These are phyloP conservation scores for Domatiomyces catenatus DNA, from an alignment of 2,329 filamentous ascomycete species.

Conservation along the genomic window DNA sequence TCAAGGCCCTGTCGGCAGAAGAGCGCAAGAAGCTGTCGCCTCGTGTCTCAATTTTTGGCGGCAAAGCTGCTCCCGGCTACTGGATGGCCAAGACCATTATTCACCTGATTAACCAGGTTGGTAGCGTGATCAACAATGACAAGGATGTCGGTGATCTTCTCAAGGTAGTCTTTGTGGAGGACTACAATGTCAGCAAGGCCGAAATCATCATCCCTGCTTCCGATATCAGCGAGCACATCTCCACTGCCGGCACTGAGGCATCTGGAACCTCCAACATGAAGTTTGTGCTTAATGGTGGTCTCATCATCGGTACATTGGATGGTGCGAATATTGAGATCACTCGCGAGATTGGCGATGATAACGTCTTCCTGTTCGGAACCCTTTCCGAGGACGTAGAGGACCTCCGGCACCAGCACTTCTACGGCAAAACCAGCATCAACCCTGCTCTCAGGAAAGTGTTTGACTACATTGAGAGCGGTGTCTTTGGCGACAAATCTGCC, in stretches of 20 bases:
- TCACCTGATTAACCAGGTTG: conserved; percentile 86
- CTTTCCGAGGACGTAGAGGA: conserved; percentile 94
- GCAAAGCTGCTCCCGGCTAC: conserved; percentile 94
- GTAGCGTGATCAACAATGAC: conserved; percentile 80
- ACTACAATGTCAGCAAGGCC: conserved; percentile 99
- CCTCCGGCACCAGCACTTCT: conserved; percentile 76
- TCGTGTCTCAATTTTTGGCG: conserved; percentile 89
- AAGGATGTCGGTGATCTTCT: conserved; percentile 80
- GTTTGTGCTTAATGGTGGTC: conserved; percentile 89
- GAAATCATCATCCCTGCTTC: conserved; percentile 92
- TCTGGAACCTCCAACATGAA: conserved; percentile 97
- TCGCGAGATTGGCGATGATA: conserved; percentile 86
- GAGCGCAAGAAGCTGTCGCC: conserved; percentile 76
- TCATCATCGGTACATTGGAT: conserved; percentile 96
- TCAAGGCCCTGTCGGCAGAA: conserved; percentile 72
- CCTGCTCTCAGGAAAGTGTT: conserved; percentile 67
- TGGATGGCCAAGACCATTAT: conserved; percentile 99
- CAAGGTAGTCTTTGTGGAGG: conserved; percentile 93
- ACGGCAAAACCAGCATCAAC: conserved; percentile 65
- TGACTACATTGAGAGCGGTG: conserved; percentile 59
- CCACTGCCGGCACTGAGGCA: conserved; percentile 84
- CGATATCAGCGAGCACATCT: conserved; percentile 96
- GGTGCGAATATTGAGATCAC: conserved; percentile 98
- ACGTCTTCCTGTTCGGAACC: conserved; percentile 97
- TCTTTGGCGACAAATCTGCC: conserved; percentile 61